phyloP scores from a whole-genome alignment of 306 rosid genomes.

The Rosa multiflora region DNA sequence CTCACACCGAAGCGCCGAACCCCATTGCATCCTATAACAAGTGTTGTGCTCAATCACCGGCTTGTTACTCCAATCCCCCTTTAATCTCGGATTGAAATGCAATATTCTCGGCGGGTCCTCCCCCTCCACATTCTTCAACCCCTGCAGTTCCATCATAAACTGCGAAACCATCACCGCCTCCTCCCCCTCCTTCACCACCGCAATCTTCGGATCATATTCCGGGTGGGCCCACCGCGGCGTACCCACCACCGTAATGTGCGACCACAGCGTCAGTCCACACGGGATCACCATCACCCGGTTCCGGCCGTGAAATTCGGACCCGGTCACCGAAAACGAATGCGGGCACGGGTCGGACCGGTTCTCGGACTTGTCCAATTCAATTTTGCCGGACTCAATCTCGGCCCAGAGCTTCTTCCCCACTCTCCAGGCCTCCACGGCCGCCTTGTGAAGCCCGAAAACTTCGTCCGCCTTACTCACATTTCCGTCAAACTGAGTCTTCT shows the following conservation, averaged over 20 bases:
- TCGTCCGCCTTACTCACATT: constrained; percentile 27
- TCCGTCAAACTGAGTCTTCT: constrained; percentile 31
- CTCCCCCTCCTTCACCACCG: constrained; percentile 62
- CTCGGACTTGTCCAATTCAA: constrained; percentile 25
- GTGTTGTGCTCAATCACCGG: constrained; percentile 92
- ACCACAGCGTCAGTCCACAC: constrained; percentile 86
- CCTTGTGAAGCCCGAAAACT: constrained; percentile 59
- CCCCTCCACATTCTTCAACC: constrained; percentile 82
- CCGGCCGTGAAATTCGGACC: constrained; percentile 46
- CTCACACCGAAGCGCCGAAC: constrained; percentile 76
- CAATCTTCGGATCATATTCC: constrained; percentile 74
- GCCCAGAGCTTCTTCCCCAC: constrained; percentile 71
- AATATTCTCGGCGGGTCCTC: constrained; percentile 91
- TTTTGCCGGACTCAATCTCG: constrained; percentile 54
- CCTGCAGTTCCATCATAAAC: constrained; percentile 93
- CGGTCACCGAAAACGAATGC: constrained; percentile 57
- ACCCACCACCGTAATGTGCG: constrained; percentile 87
- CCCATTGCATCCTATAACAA: constrained; percentile 97
- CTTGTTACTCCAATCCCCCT: constrained; percentile 91
- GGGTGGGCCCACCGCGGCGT: constrained; percentile 85
- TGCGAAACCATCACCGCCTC: constrained; percentile 84
- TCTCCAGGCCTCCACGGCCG: constrained; percentile 68
- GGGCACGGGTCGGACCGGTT: constrained; percentile 68
- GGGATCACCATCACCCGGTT: constrained; percentile 66
- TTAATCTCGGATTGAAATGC: constrained; percentile 95